Conservation (phyloP, 768 basidiomycete species). For the Sporobolomyces roseus region DNA sequence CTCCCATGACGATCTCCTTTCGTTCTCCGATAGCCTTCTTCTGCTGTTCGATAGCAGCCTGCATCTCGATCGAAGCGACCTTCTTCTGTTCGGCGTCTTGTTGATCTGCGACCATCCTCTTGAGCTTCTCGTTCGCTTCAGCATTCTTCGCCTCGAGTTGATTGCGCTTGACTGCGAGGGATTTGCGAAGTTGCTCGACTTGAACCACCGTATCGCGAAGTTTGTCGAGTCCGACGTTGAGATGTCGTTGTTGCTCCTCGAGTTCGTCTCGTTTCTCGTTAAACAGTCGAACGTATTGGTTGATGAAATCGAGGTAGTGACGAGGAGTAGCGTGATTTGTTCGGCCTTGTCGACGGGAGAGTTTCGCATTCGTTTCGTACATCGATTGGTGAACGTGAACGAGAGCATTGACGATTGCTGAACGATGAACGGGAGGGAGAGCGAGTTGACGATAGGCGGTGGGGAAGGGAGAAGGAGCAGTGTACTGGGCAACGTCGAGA, state of each 20-base stretch:
- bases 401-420: constrained; percentile 86
- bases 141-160: constrained; percentile 89
- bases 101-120: constrained; percentile 96
- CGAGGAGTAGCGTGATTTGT: constrained; percentile 96
- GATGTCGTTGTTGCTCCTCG: constrained; percentile 96
- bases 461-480: constrained; percentile 76
- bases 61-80: constrained; percentile 89
- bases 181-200: constrained; percentile 91
- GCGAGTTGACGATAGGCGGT: constrained; percentile 77
- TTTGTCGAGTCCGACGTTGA: constrained; percentile 97
- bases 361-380: constrained; percentile 78
- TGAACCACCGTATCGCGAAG: constrained; percentile 91
- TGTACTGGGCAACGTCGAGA: constrained; percentile 78
- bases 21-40: constrained; percentile 85
- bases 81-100: constrained; percentile 99
- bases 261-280: constrained; percentile 95
- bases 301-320: constrained; percentile 97
- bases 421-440: constrained; percentile 83
- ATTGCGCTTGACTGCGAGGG: constrained; percentile 85
- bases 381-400: constrained; percentile 87
- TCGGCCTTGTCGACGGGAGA: constrained; percentile 88
- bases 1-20: constrained; percentile 80
- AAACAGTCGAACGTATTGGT: constrained; percentile 91
- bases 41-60: constrained; percentile 86
- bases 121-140: constrained; percentile 94